Conservation (phyloP, 305 asterid species). For the Petunia hybrid region DNA sequence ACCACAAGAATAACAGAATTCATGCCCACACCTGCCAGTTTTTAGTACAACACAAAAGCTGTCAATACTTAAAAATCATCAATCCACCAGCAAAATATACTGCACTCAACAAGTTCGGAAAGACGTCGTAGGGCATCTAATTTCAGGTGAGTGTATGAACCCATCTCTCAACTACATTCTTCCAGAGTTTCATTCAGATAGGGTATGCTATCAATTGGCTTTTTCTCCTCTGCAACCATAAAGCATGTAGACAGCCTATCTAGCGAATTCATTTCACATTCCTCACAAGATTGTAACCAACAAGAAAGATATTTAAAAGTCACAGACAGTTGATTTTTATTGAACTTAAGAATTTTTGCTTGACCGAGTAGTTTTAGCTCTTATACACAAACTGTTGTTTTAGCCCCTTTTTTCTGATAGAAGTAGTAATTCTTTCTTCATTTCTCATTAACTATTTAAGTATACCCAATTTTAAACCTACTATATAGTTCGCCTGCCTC, state of each 20-base stretch:
- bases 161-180: not conserved
- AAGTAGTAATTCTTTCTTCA: constrained; percentile 19
- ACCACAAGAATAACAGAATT: constrained; percentile 88
- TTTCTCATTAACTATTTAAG: not conserved
- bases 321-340: not conserved
- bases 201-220: not conserved
- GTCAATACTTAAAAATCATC: constrained; percentile 13
- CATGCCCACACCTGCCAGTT: constrained; percentile 73
- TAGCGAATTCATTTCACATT: not conserved
- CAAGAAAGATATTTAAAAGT: constrained; percentile 13
- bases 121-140: not conserved
- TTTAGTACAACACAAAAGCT: not conserved
- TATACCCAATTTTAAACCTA: not conserved
- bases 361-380: not conserved
- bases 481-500: not conserved
- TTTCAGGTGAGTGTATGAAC: not conserved
- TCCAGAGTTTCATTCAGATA: not conserved
- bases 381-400: not conserved
- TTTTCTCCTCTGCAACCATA: not conserved
- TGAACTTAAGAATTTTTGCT: not conserved
- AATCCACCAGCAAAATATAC: not conserved
- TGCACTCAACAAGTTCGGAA: not conserved
- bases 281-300: not conserved
- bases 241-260: not conserved
- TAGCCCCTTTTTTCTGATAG: constrained; percentile 4